Percentiles rank a stretch among this genome's conserved stretches.
Conservation (phyloP, 257 asterid genomes). For the Nicotiana tabacum region DNA sequence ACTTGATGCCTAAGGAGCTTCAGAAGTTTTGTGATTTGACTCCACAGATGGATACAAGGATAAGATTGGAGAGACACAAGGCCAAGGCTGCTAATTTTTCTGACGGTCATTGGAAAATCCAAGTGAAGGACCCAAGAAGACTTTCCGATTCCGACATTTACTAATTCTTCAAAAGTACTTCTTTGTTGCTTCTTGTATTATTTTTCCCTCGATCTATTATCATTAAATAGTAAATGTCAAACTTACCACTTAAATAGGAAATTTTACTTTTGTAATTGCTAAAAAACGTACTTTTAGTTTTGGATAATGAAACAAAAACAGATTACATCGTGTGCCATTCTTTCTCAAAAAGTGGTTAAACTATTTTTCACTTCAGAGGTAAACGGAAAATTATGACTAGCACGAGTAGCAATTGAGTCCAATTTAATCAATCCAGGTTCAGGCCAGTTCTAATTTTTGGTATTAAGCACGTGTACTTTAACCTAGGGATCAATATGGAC, state of each 20-base stretch:
- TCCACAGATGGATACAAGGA: constrained; percentile 20
- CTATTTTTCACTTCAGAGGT: not conserved
- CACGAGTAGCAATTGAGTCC: not conserved
- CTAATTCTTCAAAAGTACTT: not conserved
- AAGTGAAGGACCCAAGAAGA: constrained; percentile 28
- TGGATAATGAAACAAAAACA: not conserved
- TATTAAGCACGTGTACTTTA: not conserved
- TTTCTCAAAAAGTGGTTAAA: not conserved
- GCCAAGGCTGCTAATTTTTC: constrained; percentile 22
- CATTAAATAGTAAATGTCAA: not conserved
- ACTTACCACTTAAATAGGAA: not conserved
- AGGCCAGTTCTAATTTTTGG: not conserved
- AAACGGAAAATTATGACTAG: not conserved
- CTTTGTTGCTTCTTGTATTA: constrained; percentile 1
- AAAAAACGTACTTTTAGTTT: not conserved
- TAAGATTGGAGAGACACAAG: constrained; percentile 24
- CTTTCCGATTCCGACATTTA: not conserved
- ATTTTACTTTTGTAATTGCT: not conserved
- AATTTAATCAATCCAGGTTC: not conserved
- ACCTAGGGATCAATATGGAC: not conserved
- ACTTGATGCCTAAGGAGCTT: constrained; percentile 44
- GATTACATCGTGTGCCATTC: not conserved
- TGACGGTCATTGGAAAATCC: constrained; percentile 38
- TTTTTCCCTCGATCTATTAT: not conserved
- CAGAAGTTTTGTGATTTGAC: constrained; percentile 38